Conservation (phyloP, 441 rosid genomes). For the Populus tomentosa region DNA sequence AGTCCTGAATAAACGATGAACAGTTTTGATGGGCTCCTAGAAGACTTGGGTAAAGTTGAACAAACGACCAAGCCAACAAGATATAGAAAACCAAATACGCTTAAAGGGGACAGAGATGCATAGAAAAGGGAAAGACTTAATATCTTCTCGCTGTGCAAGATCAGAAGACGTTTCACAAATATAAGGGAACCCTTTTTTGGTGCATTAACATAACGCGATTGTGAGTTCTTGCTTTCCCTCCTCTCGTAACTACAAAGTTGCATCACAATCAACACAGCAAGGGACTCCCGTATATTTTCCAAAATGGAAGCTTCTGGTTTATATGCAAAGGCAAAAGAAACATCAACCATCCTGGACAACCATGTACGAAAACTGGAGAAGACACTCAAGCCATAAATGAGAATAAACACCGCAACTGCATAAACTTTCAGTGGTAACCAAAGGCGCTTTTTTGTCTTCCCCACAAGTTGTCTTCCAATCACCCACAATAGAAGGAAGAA, state of each 20-base stretch:
- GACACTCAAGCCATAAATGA: conserved; percentile 77
- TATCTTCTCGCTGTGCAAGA: conserved; percentile 94
- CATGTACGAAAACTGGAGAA: conserved; percentile 60
- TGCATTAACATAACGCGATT: conserved; percentile 34
- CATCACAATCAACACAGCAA: conserved; percentile 93
- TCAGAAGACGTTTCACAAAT: conserved; percentile 65
- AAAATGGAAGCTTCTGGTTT: conserved; percentile 62
- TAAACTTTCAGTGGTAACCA: conserved; percentile 91
- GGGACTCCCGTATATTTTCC: conserved; percentile 86
- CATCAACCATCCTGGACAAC: conserved; percentile 67
- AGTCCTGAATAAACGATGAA: conserved; percentile 74
- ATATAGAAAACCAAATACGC: conserved; percentile 80
- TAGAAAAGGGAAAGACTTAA: conserved; percentile 69
- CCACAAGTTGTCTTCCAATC: conserved; percentile 87
- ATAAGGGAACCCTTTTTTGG: conserved; percentile 50
- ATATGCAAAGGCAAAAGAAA: conserved; percentile 72
- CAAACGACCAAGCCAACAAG: conserved; percentile 73
- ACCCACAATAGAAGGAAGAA: conserved; percentile 92
- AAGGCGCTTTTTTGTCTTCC: conserved; percentile 69
- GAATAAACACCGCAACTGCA: conserved; percentile 66
- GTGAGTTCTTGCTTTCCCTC: conserved; percentile 66
- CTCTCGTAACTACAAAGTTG: conserved; percentile 97
- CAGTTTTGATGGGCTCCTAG: conserved; percentile 76
- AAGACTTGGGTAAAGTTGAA: conserved; percentile 81
- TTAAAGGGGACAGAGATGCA: conserved; percentile 77